These are phyloP conservation scores for Starmerella vaccinii DNA, from an alignment of 805 yeast species.

Conservation along the genomic window DNA sequence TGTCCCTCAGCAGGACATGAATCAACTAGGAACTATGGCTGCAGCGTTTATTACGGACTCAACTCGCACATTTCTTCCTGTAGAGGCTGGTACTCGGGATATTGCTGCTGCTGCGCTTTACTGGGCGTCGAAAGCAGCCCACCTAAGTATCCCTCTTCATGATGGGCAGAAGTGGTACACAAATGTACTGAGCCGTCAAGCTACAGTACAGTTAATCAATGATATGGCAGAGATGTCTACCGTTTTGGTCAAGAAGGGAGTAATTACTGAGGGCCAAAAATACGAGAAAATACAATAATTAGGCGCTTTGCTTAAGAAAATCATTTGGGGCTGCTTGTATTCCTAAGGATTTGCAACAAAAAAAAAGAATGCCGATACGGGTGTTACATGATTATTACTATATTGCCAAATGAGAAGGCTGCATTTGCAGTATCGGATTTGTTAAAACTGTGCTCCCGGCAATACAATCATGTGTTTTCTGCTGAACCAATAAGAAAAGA, in stretches of 20 bases:
- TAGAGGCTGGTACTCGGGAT: slow-evolving; percentile 27
- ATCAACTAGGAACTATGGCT: slow-evolving; percentile 17
- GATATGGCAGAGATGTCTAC: slow-evolving; percentile 24
- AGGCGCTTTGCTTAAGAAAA: background rate
- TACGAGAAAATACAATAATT: slow-evolving; percentile 16
- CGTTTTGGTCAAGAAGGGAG: slow-evolving; percentile 15
- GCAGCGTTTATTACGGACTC: slow-evolving; percentile 32
- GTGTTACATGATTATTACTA: background rate
- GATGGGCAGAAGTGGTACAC: slow-evolving; percentile 22
- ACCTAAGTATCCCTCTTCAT: slow-evolving; percentile 5
- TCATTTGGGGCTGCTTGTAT: no score
- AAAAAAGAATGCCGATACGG: no score
- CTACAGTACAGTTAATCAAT: slow-evolving; percentile 19
- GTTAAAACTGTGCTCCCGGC: no score
- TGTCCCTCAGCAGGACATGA: slow-evolving; percentile 13
- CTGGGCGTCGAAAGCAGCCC: slow-evolving; percentile 27
- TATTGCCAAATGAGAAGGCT: background rate
- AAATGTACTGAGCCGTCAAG: slow-evolving; percentile 9
- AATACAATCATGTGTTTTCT: no score
- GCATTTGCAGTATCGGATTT: no score
- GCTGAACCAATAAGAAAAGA: no score
- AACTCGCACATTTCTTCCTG: slow-evolving; percentile 31
- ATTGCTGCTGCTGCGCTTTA: slow-evolving; percentile 35
- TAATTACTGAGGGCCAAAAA: slow-evolving; percentile 20
- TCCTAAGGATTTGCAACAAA: no score